Base-by-base conservation (phyloP, 257 asterid genomes). In the Fraxinus cuspidata region DNA sequence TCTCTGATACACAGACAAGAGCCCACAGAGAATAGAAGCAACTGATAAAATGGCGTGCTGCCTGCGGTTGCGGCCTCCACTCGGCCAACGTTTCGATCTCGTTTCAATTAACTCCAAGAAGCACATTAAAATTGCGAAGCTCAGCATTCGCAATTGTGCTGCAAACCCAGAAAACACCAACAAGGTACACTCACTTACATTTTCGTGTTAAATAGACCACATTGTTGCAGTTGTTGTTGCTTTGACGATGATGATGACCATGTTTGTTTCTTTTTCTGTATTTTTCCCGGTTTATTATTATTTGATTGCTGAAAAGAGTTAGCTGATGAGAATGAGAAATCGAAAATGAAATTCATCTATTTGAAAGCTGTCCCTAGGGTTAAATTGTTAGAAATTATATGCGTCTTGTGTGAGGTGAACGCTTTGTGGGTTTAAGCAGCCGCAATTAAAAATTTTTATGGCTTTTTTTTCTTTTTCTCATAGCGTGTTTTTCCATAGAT, bases 11-110 rank as follows among this genome's bases (percentile, higher is more conserved):
- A 60, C 1, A 21, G 64, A 53, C 63, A 51, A 6, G 60, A 51
- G 64, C 8, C 10, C 63, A 4, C 63, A 19, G 21, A 53, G 31
- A 21, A 58, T 23, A 7, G 67, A 60, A 11, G 32, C 5, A 6
- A 23, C 16, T 23, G 32, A 60, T n/a, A 60, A 60, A 81, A 88
- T 88, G 89, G 67, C 92, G 60, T 85, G 80, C 23, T 79, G 79
- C 58, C 44, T 85, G 64, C 78, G 79, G 51, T 72, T 86, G 77
- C 83, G 51, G 15, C 77, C 78, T 67, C 77, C 84, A 34, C 31
- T 78, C 35, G 13, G 74, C 56, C 80, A 76, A 75, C 77, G 68
- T 31, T 76, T 80, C 72, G 78, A 51, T 1, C 63, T 82, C 13
- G 63, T 80, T 73, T 71, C 87, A 4, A 1, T 74, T 67, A 83